Conservation (phyloP, 768 basidiomycete species). For the Xerocomellus amylosporus region DNA sequence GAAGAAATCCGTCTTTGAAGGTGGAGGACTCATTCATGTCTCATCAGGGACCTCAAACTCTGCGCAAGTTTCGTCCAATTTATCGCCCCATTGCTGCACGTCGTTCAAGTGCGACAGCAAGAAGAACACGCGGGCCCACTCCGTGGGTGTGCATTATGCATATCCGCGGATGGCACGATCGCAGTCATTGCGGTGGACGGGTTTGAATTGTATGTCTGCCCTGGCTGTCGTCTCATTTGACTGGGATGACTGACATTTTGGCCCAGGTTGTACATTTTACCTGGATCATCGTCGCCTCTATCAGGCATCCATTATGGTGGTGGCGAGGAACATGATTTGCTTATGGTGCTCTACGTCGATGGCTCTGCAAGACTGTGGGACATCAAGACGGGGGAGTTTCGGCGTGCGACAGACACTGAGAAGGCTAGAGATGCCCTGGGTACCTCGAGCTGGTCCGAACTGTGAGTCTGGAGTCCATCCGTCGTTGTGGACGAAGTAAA, state of each 20-base stretch:
- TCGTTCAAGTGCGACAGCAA: conserved; percentile 49
- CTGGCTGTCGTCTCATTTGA: background rate
- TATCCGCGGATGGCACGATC: conserved; percentile 77
- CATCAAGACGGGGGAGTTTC: conserved; percentile 73
- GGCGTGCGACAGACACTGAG: conserved; percentile 73
- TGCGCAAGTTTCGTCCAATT: conserved; percentile 75
- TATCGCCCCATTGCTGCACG: conserved; percentile 55
- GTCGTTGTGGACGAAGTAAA: background rate
- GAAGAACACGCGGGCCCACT: conserved; percentile 54
- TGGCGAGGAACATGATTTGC: conserved; percentile 46
- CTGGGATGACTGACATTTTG: background rate
- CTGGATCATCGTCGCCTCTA: conserved; percentile 73
- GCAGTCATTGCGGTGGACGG: conserved; percentile 73
- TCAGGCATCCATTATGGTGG: conserved; percentile 59
- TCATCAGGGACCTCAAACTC: conserved; percentile 56
- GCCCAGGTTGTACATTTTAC: conserved; percentile 72
- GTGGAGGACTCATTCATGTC: background rate
- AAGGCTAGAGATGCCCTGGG: conserved; percentile 74
- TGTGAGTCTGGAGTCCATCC: conserved; percentile 43
- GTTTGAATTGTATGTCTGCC: conserved; percentile 69
- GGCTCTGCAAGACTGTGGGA: conserved; percentile 87
- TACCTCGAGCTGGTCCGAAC: conserved; percentile 69
- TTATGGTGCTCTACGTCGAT: conserved; percentile 74
- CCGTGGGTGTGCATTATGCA: conserved; percentile 65
- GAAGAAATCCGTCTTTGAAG: conserved; percentile 16